phyloP scores from a whole-genome alignment of 1,139 yeast species.

The Yamadazyma jaroonii region DNA sequence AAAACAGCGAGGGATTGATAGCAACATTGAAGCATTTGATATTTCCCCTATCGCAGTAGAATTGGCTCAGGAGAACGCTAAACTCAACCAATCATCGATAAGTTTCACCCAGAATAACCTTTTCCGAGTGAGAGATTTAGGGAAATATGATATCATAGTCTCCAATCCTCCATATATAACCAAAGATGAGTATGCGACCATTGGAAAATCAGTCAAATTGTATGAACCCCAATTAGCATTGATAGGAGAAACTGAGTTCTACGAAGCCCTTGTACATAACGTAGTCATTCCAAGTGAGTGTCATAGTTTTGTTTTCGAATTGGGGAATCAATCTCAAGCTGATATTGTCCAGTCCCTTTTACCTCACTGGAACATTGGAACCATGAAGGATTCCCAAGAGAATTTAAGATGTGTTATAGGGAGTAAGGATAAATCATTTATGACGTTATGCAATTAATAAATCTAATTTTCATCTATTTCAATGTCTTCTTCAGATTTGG shows the following conservation, averaged over 20 bases:
- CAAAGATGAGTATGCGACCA: slow-evolving; percentile 37
- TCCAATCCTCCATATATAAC: slow-evolving; percentile 94
- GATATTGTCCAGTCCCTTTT: slow-evolving; percentile 19
- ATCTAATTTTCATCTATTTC: neutral
- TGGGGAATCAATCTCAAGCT: slow-evolving; percentile 39
- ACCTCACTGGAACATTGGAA: slow-evolving; percentile 27
- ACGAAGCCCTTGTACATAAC: slow-evolving; percentile 48
- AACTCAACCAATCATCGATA: slow-evolving; percentile 13
- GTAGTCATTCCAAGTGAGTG: slow-evolving; percentile 37
- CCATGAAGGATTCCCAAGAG: slow-evolving; percentile 25
- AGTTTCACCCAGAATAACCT: slow-evolving; percentile 24
- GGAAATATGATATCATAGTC: slow-evolving; percentile 50
- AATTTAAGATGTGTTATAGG: slow-evolving; percentile 41
- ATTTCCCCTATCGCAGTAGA: slow-evolving; percentile 51
- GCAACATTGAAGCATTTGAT: slow-evolving; percentile 42
- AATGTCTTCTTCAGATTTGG: neutral
- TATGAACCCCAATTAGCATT: slow-evolving; percentile 81
- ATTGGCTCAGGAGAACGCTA: slow-evolving; percentile 48
- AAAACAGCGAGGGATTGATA: slow-evolving; percentile 6
- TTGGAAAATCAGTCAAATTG: slow-evolving; percentile 58
- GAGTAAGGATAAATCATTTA: neutral
- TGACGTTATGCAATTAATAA: slow-evolving; percentile 3
- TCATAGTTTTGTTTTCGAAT: slow-evolving; percentile 40
- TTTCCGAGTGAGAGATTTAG: slow-evolving; percentile 13
- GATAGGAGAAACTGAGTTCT: slow-evolving; percentile 73